Evolutionary conservation across 1,284 basidiomycete genomes (phyloP).

Genomic region (Sporisorium scitamineum): DNA sequence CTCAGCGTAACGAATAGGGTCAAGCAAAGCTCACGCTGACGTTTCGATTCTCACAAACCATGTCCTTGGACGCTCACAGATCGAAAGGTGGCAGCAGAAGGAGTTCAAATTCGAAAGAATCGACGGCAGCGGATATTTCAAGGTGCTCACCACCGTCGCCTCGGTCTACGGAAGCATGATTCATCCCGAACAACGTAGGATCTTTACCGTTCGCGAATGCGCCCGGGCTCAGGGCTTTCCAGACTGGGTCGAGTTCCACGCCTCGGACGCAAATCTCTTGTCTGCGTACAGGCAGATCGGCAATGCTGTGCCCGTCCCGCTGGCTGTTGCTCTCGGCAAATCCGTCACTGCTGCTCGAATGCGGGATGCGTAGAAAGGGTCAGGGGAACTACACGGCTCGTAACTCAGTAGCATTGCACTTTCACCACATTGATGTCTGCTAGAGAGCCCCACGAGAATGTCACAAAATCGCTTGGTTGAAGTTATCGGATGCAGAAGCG

Average conservation of each 20-base stretch:
- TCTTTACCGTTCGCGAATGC: slow-evolving; percentile 46
- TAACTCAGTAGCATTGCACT: background rate
- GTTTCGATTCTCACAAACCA: background rate
- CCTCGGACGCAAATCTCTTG: slow-evolving; percentile 12
- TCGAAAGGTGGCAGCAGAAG: background rate
- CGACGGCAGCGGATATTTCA: slow-evolving; percentile 16
- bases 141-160: slow-evolving; percentile 14
- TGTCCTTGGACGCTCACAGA: background rate
- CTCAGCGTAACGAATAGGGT: background rate
- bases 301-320: slow-evolving; percentile 40
- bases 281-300: slow-evolving; percentile 47
- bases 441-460: no score
- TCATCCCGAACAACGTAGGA: slow-evolving; percentile 35
- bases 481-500: background rate
- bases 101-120: slow-evolving; percentile 23
- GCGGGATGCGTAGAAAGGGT: background rate
- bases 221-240: slow-evolving; percentile 45
- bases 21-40: no score
- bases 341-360: slow-evolving; percentile 21
- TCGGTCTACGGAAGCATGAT: slow-evolving; percentile 17
- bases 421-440: background rate
- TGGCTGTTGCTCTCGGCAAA: slow-evolving; percentile 19
- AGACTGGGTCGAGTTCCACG: slow-evolving; percentile 34
- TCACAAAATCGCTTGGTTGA: background rate
- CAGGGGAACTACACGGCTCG: background rate